Conservation (phyloP, 805 yeast genomes). For the Martiniozyma abietophila region DNA sequence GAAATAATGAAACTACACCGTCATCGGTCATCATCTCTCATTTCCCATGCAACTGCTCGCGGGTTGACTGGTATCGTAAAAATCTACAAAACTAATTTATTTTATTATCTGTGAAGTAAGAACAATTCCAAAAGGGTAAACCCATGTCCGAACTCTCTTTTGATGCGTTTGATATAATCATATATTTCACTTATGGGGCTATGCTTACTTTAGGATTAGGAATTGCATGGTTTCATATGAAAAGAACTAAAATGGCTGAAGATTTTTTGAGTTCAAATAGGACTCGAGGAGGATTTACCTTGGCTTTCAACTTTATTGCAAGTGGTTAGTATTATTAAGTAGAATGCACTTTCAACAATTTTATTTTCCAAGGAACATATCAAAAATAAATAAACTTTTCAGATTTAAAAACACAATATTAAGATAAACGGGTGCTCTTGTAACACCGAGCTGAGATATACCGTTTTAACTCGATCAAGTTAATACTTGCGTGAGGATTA, state of each 20-base stretch:
- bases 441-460: conserved; percentile 50
- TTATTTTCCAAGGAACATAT: too few species aligned
- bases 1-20: too few species aligned
- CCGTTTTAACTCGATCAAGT: conserved; percentile 78
- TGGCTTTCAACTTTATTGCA: conserved; percentile 84
- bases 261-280: conserved; percentile 72
- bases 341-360: conserved; percentile 4
- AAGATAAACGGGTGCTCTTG: conserved; percentile 38
- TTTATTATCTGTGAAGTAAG: too few species aligned
- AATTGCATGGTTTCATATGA: conserved; percentile 49
- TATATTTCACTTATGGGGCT: conserved; percentile 50
- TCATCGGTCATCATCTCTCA: too few species aligned
- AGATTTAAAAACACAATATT: conserved; percentile 22
- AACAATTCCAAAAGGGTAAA: neutral
- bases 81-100: too few species aligned
- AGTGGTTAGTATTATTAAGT: conserved; percentile 54
- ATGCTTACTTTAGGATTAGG: conserved; percentile 44
- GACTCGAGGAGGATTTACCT: conserved; percentile 68
- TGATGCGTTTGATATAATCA: conserved; percentile 50
- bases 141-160: conserved; percentile 29
- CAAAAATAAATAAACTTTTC: neutral
- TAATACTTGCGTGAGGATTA: conserved; percentile 75
- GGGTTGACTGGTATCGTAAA: too few species aligned
- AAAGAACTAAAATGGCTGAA: conserved; percentile 26
- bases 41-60: too few species aligned